phyloP scores from a whole-genome alignment of 768 basidiomycete genomes.

The Rhodosporidiobolus odoratus region DNA sequence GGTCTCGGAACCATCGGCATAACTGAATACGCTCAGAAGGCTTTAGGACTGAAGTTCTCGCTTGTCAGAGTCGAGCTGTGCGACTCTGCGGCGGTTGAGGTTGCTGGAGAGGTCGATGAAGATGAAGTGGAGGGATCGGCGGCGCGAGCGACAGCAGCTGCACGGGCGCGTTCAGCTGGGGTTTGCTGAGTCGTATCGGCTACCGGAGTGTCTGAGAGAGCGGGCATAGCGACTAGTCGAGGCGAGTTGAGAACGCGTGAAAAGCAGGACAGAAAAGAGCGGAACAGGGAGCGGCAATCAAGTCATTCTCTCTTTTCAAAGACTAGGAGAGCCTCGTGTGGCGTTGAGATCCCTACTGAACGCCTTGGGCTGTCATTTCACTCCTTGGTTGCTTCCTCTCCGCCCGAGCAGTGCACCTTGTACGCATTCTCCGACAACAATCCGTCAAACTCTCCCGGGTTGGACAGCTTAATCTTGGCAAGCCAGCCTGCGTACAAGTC shows the following conservation, averaged over 20 bases:
- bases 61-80: too few relatives aligned
- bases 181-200: neutral
- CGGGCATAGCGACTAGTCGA: neutral
- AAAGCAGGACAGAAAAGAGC: neutral
- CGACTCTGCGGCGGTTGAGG: too few relatives aligned
- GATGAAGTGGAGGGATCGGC: neutral
- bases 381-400: slow-evolving; percentile 12
- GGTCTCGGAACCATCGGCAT: slow-evolving; percentile 73
- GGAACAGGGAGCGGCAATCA: too few relatives aligned
- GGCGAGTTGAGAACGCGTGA: neutral
- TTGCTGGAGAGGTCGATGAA: too few relatives aligned
- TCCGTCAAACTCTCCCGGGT: slow-evolving; percentile 70
- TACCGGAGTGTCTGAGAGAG: neutral
- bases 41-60: too few relatives aligned
- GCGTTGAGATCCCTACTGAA: neutral
- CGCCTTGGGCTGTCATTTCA: neutral
- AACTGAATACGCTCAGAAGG: slow-evolving; percentile 84
- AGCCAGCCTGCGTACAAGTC: slow-evolving; percentile 69
- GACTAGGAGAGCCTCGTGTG: neutral
- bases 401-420: slow-evolving; percentile 55
- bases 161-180: neutral
- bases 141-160: neutral
- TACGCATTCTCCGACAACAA: slow-evolving; percentile 76
- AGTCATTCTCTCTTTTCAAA: neutral
- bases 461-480: slow-evolving; percentile 78